A percentile compares a stretch with the other conserved stretches of the same genome.
These are phyloP conservation scores for Myxozyma kluyveri DNA, from an alignment of 805 yeast genomes.

Conservation along the genomic window DNA sequence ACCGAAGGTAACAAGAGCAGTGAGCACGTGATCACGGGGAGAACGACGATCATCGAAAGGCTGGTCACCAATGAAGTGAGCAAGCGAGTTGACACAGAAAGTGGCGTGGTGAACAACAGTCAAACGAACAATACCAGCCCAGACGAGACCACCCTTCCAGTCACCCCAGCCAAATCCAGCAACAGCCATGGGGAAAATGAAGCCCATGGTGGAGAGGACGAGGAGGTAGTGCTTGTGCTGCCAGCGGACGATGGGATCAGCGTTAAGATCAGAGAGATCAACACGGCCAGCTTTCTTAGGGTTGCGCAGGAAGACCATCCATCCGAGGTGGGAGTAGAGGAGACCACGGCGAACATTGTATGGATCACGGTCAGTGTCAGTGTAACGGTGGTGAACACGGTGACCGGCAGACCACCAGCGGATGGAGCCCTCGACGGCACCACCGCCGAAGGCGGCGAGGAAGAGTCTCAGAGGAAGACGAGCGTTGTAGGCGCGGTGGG, in stretches of 20 bases:
- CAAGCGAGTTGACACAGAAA: slow-evolving; percentile 74
- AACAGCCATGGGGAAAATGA: slow-evolving; percentile 62
- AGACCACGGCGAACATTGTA: slow-evolving; percentile 79
- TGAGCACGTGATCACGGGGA: slow-evolving; percentile 63
- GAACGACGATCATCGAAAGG: slow-evolving; percentile 74
- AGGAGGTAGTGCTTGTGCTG: slow-evolving; percentile 70
- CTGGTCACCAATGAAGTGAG: slow-evolving; percentile 73
- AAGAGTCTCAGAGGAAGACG: slow-evolving; percentile 45
- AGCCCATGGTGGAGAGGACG: slow-evolving; percentile 51
- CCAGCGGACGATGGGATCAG: slow-evolving; percentile 55
- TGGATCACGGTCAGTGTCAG: slow-evolving; percentile 88
- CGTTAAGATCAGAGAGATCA: slow-evolving; percentile 63
- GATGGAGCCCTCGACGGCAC: slow-evolving; percentile 73
- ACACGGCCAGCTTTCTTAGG: slow-evolving; percentile 63
- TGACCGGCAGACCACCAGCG: slow-evolving; percentile 81
- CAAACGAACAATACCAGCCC: slow-evolving; percentile 73
- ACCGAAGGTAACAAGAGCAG: slow-evolving; percentile 72
- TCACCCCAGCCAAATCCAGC: slow-evolving; percentile 72
- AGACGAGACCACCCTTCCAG: slow-evolving; percentile 70
- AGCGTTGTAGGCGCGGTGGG: slow-evolving; percentile 60
- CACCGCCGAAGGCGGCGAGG: slow-evolving; percentile 62
- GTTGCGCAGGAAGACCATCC: slow-evolving; percentile 72
- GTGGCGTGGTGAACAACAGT: slow-evolving; percentile 75
- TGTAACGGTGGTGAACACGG: slow-evolving; percentile 84
- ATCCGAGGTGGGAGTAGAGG: slow-evolving; percentile 81